A percentile compares a stretch with the other conserved stretches of the same genome.
Conservation (phyloP, 2,329 filamentous ascomycete species). For the Metarhizium guizhouense region DNA sequence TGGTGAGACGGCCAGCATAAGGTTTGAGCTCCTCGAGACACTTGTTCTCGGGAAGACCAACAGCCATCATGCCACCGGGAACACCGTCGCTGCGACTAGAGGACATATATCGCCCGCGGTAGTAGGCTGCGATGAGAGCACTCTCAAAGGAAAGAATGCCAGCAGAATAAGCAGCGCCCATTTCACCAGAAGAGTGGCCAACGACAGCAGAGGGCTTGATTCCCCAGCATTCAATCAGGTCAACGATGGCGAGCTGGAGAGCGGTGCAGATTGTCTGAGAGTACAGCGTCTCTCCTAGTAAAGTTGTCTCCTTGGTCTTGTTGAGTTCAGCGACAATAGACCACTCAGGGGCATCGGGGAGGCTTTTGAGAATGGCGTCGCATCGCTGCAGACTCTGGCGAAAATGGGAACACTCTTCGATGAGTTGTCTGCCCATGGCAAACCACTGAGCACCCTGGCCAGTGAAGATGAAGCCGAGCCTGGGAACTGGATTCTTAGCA, state of each 20-base stretch:
- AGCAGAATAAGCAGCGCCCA: constrained; percentile 26
- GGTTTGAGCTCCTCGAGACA: constrained; percentile 1
- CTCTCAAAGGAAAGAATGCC: not conserved
- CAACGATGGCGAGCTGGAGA: constrained; percentile 32
- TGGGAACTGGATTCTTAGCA: constrained; percentile 10
- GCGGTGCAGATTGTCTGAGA: constrained; percentile 37
- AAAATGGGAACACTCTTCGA: constrained; percentile 25
- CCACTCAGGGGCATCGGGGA: constrained; percentile 25
- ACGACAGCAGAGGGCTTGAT: constrained; percentile 19
- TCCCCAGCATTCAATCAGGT: constrained; percentile 21
- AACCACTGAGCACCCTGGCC: constrained; percentile 31
- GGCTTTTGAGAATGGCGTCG: constrained; percentile 19
- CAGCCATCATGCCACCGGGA: constrained; percentile 22
- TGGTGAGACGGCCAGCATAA: not conserved
- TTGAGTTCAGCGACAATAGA: constrained; percentile 28
- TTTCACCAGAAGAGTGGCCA: constrained; percentile 30
- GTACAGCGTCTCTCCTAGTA: constrained; percentile 22
- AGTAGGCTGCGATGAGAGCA: not conserved
- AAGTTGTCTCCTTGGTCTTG: constrained; percentile 21
- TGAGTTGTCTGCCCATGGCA: constrained; percentile 28
- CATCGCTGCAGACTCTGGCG: not conserved
- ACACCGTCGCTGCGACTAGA: not conserved
- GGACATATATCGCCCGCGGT: not conserved
- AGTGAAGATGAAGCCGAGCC: constrained; percentile 27
- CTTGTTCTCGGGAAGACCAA: constrained; percentile 8